Evolutionary conservation across 2,329 filamentous ascomycete genomes (phyloP), one percentile per base, ranked within the genome.

Genomic region (Sporothrix brunneoviolacea): DNA sequence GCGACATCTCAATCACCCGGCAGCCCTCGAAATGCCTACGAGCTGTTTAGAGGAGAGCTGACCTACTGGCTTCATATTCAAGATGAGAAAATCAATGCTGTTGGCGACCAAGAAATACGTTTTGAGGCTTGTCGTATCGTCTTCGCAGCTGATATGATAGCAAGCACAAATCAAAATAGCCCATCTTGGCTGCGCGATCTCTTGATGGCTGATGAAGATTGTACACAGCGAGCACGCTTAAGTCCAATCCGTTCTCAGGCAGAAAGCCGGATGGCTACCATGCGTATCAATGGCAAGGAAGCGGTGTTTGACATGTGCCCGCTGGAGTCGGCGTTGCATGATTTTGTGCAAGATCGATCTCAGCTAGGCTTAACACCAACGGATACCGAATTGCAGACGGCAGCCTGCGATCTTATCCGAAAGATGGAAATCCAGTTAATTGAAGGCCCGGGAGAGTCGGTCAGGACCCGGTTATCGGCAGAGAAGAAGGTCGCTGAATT

Each of bases 91-190:
- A 56, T 19, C 37, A 62, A 2, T 73, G 73, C 3, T 73, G 21
- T 49, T 16, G 40, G 68, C 5, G 79, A 83, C 52, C 68, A 71
- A 12, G 74, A 80, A 44, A 63, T 83, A 48, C 73, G 76, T 53
- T 60, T 72, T n/a, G 77, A 82, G 61, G 78, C 77, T n/a, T 79
- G 76, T 43, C 71, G 74, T 52, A 74, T 83, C 54, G 70, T 83
- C 55, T 77, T 75, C 54, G 77, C 73, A 6, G 69, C 75, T 18
- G 78, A 82, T 57, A 64, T 71, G 44, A 65, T 64, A 1, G 65
- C 67, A 36, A 66, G 64, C 1, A 65, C 70, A 5, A 56, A 59
- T 12, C 54, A 70, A 8, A 54, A 70, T 1, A 56, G 62, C 7
- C 54, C 64, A 2, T 74, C 72, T 2, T 84, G 80, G 80, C 70